phyloP scores from a whole-genome alignment of 2,329 filamentous ascomycete species.

The Aspergillus calidoustus region DNA sequence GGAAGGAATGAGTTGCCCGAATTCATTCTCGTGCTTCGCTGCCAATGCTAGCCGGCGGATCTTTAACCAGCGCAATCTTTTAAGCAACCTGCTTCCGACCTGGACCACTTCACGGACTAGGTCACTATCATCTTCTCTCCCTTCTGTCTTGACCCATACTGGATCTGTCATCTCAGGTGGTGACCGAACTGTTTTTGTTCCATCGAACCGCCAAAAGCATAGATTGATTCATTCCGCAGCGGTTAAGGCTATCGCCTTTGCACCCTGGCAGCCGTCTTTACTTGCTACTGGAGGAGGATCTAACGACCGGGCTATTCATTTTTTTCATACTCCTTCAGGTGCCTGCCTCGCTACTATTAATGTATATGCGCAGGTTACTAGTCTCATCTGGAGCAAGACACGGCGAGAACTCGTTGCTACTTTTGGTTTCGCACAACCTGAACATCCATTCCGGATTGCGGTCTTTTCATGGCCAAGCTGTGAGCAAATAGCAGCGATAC shows the following conservation, averaged over 20 bases:
- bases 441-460: conserved; percentile 86
- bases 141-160: conserved; percentile 30
- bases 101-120: conserved; percentile 29
- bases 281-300: conserved; percentile 91
- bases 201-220: conserved; percentile 66
- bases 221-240: conserved; percentile 81
- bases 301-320: conserved; percentile 94
- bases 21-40: conserved; percentile 29
- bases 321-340: conserved; percentile 86
- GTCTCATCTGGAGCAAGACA: conserved; percentile 85
- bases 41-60: conserved; percentile 26
- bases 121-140: conserved; percentile 26
- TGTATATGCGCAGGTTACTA: conserved; percentile 91
- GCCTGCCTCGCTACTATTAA: conserved; percentile 86
- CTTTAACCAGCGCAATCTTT: conserved; percentile 28
- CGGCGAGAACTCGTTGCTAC: conserved; percentile 88
- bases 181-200: conserved; percentile 54
- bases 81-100: conserved; percentile 33
- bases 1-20: conserved; percentile 20
- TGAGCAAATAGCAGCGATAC: conserved; percentile 79
- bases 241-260: conserved; percentile 96
- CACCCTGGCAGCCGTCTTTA: conserved; percentile 86
- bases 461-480: conserved; percentile 96
- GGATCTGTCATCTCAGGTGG: conserved; percentile 35
- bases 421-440: conserved; percentile 89